Evolutionary conservation across 345 rosid genomes (phyloP), one percentile per base, ranked within the genome.

Genomic region (Melaleuca alternifolia): DNA sequence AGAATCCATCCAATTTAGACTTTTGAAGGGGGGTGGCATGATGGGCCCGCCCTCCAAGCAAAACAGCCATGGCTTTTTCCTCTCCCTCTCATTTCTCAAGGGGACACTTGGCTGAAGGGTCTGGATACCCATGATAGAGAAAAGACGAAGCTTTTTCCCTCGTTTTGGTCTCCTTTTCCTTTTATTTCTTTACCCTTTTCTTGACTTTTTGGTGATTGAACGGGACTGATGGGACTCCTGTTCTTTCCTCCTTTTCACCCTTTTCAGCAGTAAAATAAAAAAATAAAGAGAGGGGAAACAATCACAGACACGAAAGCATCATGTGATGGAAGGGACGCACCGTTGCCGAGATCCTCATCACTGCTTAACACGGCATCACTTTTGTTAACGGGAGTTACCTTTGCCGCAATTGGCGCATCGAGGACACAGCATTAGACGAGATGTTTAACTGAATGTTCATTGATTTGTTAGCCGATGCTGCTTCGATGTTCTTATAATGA

Each of bases 1-100:
- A 37, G 15, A 79, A 91, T 89, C 79, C 83, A 87, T 90, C 85
- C 54, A 87, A 85, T 57, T 52, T 90, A 86, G 90, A 89, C 93
- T 88, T 91, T 93, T 53, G 86, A 23, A 26, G 28, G 83, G 51
- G 54, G 76, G 51, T 33, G 82, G 76, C 85, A 20, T 0, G 87
- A 28, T 85, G 79, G 77, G 57, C 57, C 48, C 44, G 44, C 81
- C 79, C 46, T 8, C 21, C 5, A 20, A 16, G 79, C 79, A 20
- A 71, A 33, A 3, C 5, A 5, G 79, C 18, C 48, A 1, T 33
- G 79, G 18, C 48, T 54, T 84, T 48, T 6, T 48, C 20, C 20
- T 33, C 50, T 61, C 10, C 81, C 21, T 84, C 65, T 82, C 79
- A 37, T 18, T 71, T 71, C 7, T 65, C 79, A 33, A 6, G 23